phyloP scores from a whole-genome alignment of 176 grass and related monocot species.

The Aegilops bicornis region DNA sequence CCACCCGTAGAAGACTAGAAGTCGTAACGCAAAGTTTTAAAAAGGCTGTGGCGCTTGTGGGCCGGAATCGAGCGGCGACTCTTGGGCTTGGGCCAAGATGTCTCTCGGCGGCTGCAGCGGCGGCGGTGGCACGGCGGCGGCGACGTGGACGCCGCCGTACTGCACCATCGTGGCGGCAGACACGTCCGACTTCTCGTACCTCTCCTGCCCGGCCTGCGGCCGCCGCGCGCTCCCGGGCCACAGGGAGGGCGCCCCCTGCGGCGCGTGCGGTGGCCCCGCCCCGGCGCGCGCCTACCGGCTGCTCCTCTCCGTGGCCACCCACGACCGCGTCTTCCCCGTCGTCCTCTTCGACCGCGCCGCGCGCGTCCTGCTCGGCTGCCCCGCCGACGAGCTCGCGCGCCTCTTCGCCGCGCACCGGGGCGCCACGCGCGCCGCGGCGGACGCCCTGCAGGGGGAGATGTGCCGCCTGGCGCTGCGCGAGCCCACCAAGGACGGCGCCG shows the following conservation, averaged over 20 bases:
- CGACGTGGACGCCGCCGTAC: conserved; percentile 63
- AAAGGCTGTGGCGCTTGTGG: neutral
- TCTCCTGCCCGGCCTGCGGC: conserved; percentile 54
- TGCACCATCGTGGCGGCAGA: conserved; percentile 65
- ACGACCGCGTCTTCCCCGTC: conserved; percentile 54
- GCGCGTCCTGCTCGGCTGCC: conserved; percentile 53
- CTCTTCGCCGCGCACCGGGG: conserved; percentile 42
- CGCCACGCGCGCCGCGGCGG: conserved; percentile 39
- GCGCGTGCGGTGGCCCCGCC: conserved; percentile 14
- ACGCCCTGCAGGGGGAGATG: conserved; percentile 64
- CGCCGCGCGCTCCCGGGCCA: conserved; percentile 27
- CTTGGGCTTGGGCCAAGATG: conserved; percentile 28
- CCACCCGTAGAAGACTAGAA: neutral
- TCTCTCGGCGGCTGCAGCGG: neutral
- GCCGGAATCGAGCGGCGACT: neutral
- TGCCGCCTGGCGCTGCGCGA: conserved; percentile 51
- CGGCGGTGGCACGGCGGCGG: conserved; percentile 8
- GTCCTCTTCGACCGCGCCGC: conserved; percentile 73
- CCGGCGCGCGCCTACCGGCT: conserved; percentile 53
- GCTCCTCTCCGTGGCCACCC: conserved; percentile 67
- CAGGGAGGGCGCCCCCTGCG: conserved; percentile 22
- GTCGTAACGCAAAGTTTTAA: neutral
- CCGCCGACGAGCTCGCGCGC: conserved; percentile 43
- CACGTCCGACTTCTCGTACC: conserved; percentile 55
- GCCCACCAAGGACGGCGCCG: conserved; percentile 44